Evolutionary conservation across 2,329 filamentous ascomycete species (phyloP).

Genomic region (Diplocarpon rosae): DNA sequence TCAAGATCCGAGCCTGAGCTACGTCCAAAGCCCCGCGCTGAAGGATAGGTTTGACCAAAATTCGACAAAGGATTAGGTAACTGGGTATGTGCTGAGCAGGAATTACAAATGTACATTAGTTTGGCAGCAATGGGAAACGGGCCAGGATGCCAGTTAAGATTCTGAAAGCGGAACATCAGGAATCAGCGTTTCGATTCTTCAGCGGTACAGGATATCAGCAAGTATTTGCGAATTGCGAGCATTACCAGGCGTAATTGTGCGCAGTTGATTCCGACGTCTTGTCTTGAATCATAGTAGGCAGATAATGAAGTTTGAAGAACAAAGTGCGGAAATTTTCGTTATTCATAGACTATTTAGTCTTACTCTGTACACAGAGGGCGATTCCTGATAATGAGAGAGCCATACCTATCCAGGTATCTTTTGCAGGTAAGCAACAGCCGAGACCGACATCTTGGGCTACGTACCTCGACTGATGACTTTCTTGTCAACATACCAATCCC

Average conservation of each 20-base stretch:
- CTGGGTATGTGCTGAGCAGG: background rate
- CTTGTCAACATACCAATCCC: constrained; percentile 88
- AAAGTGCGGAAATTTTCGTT: background rate
- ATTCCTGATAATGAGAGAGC: constrained; percentile 68
- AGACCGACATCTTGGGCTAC: background rate
- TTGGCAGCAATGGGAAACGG: background rate
- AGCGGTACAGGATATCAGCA: constrained; percentile 11
- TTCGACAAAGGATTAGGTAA: background rate
- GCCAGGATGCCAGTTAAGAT: constrained; percentile 2
- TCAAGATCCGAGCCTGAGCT: constrained; percentile 48
- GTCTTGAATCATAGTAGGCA: background rate
- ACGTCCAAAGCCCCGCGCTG: constrained; percentile 36
- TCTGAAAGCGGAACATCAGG: constrained; percentile 9
- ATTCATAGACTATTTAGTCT: constrained; percentile 25
- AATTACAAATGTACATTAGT: background rate
- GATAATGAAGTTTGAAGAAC: no score
- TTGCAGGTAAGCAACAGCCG: constrained; percentile 2
- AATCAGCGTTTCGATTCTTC: constrained; percentile 11
- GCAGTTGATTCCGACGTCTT: background rate
- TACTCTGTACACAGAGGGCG: constrained; percentile 69
- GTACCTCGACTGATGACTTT: constrained; percentile 78
- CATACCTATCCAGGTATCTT: constrained; percentile 81
- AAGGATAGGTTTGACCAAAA: background rate
- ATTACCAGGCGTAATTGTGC: constrained; percentile 12
- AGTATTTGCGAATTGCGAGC: constrained; percentile 2